phyloP scores from a whole-genome alignment of 176 grass and related monocot genomes.

The Oryza longistaminata region DNA sequence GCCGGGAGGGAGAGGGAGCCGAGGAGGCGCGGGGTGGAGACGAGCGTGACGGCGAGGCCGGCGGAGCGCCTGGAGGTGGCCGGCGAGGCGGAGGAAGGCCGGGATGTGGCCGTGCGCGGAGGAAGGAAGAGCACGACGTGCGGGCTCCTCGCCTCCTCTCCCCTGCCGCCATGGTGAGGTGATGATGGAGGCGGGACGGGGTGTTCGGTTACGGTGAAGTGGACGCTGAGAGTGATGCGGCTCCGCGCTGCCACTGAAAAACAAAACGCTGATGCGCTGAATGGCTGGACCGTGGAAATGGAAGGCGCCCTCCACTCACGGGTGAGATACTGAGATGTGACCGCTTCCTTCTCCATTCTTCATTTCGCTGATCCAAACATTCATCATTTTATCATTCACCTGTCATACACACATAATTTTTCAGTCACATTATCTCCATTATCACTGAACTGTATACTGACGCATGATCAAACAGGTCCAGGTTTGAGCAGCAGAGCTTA shows the following conservation, averaged over 20 bases:
- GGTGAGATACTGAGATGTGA: neutral
- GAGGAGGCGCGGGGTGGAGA: constrained; percentile 36
- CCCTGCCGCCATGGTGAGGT: constrained; percentile 3
- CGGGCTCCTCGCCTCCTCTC: neutral
- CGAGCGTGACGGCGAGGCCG: constrained; percentile 29
- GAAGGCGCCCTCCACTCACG: neutral
- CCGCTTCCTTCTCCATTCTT: neutral
- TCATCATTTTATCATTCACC: too few relatives aligned
- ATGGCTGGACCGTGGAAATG: too few relatives aligned
- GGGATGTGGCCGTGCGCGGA: constrained; percentile 47
- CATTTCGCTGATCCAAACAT: too few relatives aligned
- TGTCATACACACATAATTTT: too few relatives aligned
- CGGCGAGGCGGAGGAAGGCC: constrained; percentile 49
- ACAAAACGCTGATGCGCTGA: neutral
- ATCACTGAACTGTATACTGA: neutral
- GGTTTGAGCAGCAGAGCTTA: neutral
- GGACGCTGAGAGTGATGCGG: neutral
- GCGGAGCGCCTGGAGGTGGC: constrained; percentile 35
- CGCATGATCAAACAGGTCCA: neutral
- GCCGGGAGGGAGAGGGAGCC: constrained; percentile 4
- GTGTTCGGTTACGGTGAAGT: neutral
- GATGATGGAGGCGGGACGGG: neutral
- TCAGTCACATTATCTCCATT: too few relatives aligned
- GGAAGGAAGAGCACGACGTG: constrained; percentile 53
- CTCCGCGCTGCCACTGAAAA: neutral